A percentile compares a stretch with the other conserved stretches of the same genome.
phyloP scores from a whole-genome alignment of 306 rosid genomes.

The Acmispon strigosus region DNA sequence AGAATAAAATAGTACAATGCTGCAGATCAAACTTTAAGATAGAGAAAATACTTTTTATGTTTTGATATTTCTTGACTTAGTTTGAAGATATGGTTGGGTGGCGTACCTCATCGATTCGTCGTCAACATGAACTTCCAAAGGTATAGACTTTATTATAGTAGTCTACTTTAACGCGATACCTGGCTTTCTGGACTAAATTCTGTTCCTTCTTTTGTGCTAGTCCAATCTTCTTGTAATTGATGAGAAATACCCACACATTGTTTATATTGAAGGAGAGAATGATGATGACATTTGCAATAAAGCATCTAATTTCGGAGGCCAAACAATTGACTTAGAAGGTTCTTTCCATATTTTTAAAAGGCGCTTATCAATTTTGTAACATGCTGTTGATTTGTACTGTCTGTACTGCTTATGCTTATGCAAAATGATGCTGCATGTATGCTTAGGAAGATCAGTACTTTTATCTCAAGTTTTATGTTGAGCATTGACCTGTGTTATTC shows the following conservation, averaged over 20 bases:
- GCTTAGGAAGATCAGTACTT: too few relatives aligned
- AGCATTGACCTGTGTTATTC: too few relatives aligned
- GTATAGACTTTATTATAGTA: conserved; percentile 24
- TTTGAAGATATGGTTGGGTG: conserved; percentile 87
- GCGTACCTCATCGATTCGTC: conserved; percentile 90
- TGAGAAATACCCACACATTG: conserved; percentile 70
- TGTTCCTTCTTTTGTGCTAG: conserved; percentile 33
- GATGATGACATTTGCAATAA: conserved; percentile 10
- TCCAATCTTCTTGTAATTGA: conserved; percentile 54
- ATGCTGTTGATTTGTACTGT: too few relatives aligned
- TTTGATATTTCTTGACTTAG: conserved; percentile 38
- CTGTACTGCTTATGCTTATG: too few relatives aligned
- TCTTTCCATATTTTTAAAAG: not conserved
- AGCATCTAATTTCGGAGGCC: not conserved
- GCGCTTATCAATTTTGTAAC: not conserved
- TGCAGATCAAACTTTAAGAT: not conserved
- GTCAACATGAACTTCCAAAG: conserved; percentile 86
- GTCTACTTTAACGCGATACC: not conserved
- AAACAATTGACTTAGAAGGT: conserved; percentile 18
- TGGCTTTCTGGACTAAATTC: conserved; percentile 13
- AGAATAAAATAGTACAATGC: not conserved
- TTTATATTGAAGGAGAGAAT: conserved; percentile 45
- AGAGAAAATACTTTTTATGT: not conserved
- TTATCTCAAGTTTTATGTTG: too few relatives aligned
- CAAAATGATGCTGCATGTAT: too few relatives aligned